Evolutionary conservation across 2,329 filamentous ascomycete species (phyloP), one percentile per base, ranked within the genome.

Genomic region (Tolypocladium nubicola): DNA sequence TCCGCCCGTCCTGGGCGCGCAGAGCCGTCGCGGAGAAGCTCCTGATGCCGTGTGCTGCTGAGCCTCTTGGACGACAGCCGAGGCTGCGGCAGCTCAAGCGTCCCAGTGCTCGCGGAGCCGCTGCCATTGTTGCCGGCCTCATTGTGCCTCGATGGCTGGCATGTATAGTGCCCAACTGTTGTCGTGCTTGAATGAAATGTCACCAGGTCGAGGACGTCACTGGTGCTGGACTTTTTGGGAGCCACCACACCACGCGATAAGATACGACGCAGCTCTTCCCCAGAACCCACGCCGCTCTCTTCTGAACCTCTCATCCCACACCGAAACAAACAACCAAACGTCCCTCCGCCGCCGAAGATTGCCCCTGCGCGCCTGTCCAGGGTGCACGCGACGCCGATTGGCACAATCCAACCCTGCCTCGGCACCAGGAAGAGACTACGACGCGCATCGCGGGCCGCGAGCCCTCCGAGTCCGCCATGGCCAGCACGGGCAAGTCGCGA

Each of bases 401-500:
- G n/a, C 35, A 53, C 35, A 21, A 16, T 39, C 37, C 6, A 9
- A 3, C 52, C 52, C 35, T 53, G 35, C 21, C 14, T n/a, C n/a
- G 21, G n/a, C 21, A 2, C 49, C 49, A 63, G 63, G 52, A 35
- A 58, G 23, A 47, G 14, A 30, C 14, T 9, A 5, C 43, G 7
- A 30, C 43, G 23, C 26, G 45, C 45, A 30, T 30, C 45, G 23
- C 13, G 10, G 3, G 16, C 26, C 47, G 30, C 26, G 30, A 21
- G 21, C 6, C 35, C 53, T 11, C 19, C 38, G 52, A 40, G 49
- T n/a, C 40, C 52, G 41, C 23, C 52, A 88, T 88, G 84, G 79
- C 84, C 53, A 76, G 76, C 66, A 80, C 78, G 68, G 70, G 73
- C 56, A 85, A 83, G 69, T 97, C 93, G 54, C 85, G 93, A 72